A percentile compares a stretch with the other conserved stretches of the same genome.
These are phyloP conservation scores for Salix exigua DNA, from an alignment of 345 rosid genomes.

Conservation along the genomic window DNA sequence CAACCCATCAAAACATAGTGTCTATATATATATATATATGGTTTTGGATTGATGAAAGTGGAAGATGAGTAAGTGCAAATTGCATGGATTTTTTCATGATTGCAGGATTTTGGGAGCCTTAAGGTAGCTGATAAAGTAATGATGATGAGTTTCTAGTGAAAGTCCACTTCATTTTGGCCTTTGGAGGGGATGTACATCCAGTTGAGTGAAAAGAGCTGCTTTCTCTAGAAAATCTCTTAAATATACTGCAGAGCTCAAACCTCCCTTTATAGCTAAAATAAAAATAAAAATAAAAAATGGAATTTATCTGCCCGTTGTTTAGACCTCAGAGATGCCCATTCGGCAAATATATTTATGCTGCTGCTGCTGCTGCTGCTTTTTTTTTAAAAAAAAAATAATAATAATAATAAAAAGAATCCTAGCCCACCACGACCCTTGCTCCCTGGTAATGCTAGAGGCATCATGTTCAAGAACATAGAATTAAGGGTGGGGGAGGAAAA, in stretches of 20 bases:
- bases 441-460: neutral
- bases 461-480: neutral
- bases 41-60: neutral
- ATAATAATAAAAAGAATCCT: neutral
- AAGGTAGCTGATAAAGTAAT: neutral
- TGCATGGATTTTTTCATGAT: neutral
- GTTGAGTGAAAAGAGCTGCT: neutral
- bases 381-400: neutral
- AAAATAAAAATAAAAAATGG: neutral
- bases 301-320: neutral
- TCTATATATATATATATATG: no score
- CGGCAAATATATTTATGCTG: neutral
- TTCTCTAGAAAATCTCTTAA: neutral
- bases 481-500: neutral
- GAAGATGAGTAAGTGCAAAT: neutral
- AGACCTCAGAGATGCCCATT: neutral
- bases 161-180: neutral
- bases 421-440: neutral
- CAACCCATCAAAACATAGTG: no score
- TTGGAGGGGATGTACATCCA: neutral
- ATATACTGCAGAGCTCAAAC: neutral
- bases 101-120: neutral
- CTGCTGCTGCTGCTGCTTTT: no score
- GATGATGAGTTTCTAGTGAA: neutral
- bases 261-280: no score